Evolutionary conservation across 768 basidiomycete genomes (phyloP).

Genomic region (Tulasnella sp.): DNA sequence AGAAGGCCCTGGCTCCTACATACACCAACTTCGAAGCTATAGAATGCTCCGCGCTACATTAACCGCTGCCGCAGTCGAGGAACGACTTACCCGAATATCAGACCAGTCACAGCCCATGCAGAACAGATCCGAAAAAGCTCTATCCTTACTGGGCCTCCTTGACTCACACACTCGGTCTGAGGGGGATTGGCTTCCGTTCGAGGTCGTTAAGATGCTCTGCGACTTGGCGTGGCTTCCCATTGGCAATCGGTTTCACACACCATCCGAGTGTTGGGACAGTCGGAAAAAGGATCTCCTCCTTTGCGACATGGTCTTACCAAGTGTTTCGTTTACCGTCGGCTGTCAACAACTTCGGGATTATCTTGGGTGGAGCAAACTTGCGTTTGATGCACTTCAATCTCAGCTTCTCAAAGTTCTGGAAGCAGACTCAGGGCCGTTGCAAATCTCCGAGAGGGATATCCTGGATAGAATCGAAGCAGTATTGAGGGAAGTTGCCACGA

Average conservation of each 20-base stretch:
- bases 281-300: background rate
- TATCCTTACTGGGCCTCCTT: background rate
- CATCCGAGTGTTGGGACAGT: slow-evolving; percentile 21
- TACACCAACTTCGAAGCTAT: background rate
- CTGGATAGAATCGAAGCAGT: background rate
- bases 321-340: background rate
- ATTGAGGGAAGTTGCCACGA: background rate
- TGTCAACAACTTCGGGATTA: background rate
- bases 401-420: background rate
- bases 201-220: no score
- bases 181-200: no score
- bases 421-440: background rate
- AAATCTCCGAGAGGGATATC: background rate
- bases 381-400: background rate
- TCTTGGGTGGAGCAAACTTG: background rate
- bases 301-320: slow-evolving; percentile 14
- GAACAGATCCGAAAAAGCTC: no score
- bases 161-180: background rate
- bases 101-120: background rate
- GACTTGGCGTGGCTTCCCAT: background rate
- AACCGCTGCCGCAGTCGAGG: background rate
- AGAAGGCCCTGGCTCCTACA: background rate
- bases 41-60: background rate
- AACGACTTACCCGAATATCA: background rate
- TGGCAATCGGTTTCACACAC: background rate